Evolutionary conservation across 2,329 filamentous ascomycete species (phyloP).

Genomic region (Arthrobotrys iridis): DNA sequence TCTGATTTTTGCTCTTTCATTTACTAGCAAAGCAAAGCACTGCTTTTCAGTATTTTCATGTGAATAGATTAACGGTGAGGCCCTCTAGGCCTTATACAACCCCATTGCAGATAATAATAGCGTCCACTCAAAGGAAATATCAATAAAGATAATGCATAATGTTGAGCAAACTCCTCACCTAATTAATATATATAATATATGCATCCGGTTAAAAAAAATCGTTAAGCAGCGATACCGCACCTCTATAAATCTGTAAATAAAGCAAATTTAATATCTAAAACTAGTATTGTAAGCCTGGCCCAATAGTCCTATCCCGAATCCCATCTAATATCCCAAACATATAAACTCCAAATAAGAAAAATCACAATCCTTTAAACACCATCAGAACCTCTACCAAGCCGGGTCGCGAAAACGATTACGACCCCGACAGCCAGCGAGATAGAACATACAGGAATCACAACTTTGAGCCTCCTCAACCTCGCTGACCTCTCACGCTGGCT

Average conservation of each 20-base stretch:
- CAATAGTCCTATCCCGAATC: not conserved
- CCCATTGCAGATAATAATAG: constrained; percentile 19
- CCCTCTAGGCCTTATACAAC: not conserved
- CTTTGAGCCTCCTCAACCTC: constrained; percentile 37
- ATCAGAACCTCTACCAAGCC: constrained; percentile 2
- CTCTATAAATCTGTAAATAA: not conserved
- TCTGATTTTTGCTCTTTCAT: not conserved
- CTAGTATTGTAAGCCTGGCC: too few species aligned
- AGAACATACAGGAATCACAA: constrained; percentile 35
- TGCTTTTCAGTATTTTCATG: constrained; percentile 1
- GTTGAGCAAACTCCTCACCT: not conserved
- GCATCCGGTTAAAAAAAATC: not conserved
- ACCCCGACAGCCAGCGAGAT: constrained; percentile 37
- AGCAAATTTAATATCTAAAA: too few species aligned
- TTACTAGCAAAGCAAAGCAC: not conserved
- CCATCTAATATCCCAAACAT: too few species aligned
- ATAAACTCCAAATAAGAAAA: not conserved
- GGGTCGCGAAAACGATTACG: constrained; percentile 24
- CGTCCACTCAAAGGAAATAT: not conserved
- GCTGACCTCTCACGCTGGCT: constrained; percentile 31
- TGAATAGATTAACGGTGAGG: constrained; percentile 14
- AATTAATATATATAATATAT: not conserved
- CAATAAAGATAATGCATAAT: constrained; percentile 19
- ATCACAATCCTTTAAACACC: not conserved
- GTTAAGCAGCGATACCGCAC: not conserved